Evolutionary conservation across 2,329 filamentous ascomycete species (phyloP).

Genomic region (Annulohypoxylon truncatum): DNA sequence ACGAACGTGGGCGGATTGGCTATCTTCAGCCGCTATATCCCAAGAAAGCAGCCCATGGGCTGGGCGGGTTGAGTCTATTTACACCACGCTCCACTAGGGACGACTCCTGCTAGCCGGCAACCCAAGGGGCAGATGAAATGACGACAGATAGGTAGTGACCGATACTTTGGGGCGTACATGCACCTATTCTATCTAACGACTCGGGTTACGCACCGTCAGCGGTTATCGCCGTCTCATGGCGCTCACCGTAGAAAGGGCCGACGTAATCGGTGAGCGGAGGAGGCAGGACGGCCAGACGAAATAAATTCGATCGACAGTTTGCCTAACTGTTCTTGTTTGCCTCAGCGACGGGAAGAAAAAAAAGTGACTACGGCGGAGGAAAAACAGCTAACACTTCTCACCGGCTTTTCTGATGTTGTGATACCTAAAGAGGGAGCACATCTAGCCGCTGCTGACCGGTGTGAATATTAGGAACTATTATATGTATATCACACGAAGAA

Average conservation of each 20-base stretch:
- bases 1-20: slow-evolving; percentile 30
- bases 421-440: slow-evolving; percentile 19
- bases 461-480: slow-evolving; percentile 8
- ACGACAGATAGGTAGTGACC: slow-evolving; percentile 16
- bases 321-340: slow-evolving; percentile 23
- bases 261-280: slow-evolving; percentile 25
- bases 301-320: slow-evolving; percentile 26
- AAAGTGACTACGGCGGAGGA: slow-evolving; percentile 2
- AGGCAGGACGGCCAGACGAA: slow-evolving; percentile 5
- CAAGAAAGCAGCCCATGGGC: not conserved
- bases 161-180: slow-evolving; percentile 3
- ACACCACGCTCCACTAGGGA: slow-evolving; percentile 31
- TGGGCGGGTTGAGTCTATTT: slow-evolving; percentile 7
- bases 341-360: slow-evolving; percentile 9
- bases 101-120: slow-evolving; percentile 18
- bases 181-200: slow-evolving; percentile 19
- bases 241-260: slow-evolving; percentile 15
- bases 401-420: slow-evolving; percentile 29
- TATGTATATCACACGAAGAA: slow-evolving; percentile 12
- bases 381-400: slow-evolving; percentile 9
- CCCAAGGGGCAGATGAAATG: not conserved
- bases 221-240: slow-evolving; percentile 9
- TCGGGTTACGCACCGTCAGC: slow-evolving; percentile 23
- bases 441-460: slow-evolving; percentile 29
- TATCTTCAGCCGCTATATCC: slow-evolving; percentile 15